Conservation (phyloP, 176 grass and related monocot species). For the Rhynchospora breviuscula region DNA sequence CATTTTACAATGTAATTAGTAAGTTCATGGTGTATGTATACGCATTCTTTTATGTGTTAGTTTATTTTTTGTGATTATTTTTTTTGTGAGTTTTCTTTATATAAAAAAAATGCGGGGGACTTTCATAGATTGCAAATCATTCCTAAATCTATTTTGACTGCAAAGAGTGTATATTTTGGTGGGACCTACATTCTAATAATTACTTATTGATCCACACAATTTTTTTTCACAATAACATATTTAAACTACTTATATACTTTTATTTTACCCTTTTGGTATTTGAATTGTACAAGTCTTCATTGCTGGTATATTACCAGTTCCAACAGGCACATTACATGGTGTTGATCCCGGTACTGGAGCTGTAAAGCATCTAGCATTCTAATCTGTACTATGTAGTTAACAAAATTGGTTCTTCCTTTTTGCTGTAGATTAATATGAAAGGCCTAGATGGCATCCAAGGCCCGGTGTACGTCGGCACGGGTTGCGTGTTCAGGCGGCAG, state of each 20-base stretch:
- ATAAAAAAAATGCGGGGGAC: too few species aligned
- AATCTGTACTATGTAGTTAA: not conserved
- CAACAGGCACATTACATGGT: not conserved
- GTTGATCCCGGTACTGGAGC: not conserved
- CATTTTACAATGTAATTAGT: too few species aligned
- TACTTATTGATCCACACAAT: too few species aligned
- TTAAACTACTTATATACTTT: not conserved
- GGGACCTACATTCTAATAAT: too few species aligned
- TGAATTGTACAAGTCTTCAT: not conserved
- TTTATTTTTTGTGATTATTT: too few species aligned
- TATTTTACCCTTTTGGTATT: not conserved
- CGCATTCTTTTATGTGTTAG: too few species aligned
- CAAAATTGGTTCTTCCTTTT: not conserved
- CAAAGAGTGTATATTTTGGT: too few species aligned
- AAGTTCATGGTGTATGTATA: too few species aligned
- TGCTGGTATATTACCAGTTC: not conserved
- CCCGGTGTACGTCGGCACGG: constrained; percentile 90
- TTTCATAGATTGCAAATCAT: too few species aligned
- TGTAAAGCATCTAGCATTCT: not conserved
- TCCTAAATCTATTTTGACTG: too few species aligned
- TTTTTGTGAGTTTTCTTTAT: too few species aligned
- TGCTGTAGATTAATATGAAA: constrained; percentile 94
- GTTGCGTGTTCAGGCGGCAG: constrained; percentile 90
- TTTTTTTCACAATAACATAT: too few species aligned
- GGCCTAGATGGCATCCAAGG: constrained; percentile 94